Percentiles rank a stretch among this genome's conserved stretches.
These are phyloP conservation scores for Rhododendron ferrugineum DNA, from an alignment of 148 eudicot species.

Conservation along the genomic window DNA sequence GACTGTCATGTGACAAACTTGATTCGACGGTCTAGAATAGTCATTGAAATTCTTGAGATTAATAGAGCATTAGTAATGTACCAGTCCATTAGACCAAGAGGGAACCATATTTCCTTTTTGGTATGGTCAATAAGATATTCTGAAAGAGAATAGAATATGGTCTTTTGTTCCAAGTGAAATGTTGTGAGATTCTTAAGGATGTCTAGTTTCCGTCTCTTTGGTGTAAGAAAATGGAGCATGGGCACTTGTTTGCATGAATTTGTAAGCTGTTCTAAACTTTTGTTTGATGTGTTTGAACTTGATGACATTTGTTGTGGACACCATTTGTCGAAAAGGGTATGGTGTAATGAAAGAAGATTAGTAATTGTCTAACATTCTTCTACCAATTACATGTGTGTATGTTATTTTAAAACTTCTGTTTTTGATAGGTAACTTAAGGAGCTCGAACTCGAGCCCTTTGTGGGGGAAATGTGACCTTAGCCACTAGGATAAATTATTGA, in stretches of 20 bases:
- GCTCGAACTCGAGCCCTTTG: background rate
- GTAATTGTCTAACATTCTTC: background rate
- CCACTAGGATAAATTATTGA: background rate
- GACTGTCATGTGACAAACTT: background rate
- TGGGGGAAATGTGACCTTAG: background rate
- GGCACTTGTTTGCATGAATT: background rate
- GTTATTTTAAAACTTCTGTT: background rate
- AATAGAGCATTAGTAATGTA: background rate
- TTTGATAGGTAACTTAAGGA: background rate
- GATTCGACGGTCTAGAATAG: background rate
- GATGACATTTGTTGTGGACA: background rate
- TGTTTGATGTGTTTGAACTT: background rate
- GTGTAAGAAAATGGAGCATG: background rate
- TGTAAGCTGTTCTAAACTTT: background rate
- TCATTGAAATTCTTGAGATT: background rate
- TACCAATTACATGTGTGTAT: background rate
- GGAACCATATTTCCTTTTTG: background rate
- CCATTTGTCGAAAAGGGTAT: background rate
- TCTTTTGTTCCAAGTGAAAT: background rate
- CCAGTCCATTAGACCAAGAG: background rate
- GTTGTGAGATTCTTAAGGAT: background rate
- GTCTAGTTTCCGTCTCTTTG: background rate
- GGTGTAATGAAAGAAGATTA: background rate
- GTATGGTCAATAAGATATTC: background rate
- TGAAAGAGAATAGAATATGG: background rate